Base-by-base conservation (phyloP, 2,329 filamentous ascomycete genomes). In the Ascochyta pisi region DNA sequence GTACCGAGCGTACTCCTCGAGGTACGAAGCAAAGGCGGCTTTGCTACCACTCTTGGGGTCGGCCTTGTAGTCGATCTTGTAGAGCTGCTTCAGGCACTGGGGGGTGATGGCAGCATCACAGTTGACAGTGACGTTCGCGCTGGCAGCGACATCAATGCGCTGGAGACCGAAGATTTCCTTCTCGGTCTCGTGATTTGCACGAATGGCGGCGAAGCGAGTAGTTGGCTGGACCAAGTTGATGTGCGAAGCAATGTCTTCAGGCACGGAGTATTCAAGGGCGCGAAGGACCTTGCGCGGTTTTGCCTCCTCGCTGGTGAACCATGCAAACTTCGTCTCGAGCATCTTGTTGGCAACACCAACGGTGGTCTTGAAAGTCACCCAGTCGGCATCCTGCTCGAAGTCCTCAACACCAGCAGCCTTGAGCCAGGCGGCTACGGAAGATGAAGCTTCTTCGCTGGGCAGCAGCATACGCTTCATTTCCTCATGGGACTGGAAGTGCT, bases 161-260 rank as follows among this genome's bases (percentile, higher is more conserved):
- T 54, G 51, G 31, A 66, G 58, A n/a, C 59, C 58, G 9, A 54
- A 41, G 12, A 67, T 60, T 26, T 68, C 65, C 34, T 53, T 58
- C 35, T 58, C 61, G 5, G 62, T 63, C 48, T 62, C 47, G 56
- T 65, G 56, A 33, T 60, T 58, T 9, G 65, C 59, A 13, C 61
- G 67, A 34, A 66, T 59, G 22, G 58, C 58, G 54, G 80, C 81
- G 60, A 84, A 83, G 50, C 78, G 80, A 33, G 78, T 82, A 0
- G 82, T 84, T 0, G 82, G 82, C 23, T 82, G 80, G 40, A 85
- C 78, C 15, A 82, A 69, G 50, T 82, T 77, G 62, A 82, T 76
- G 58, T 78, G 64, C 3, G 62, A 47, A 22, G 66, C 61, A 47
- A 82, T 60, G 13, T 75, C 63, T n/a, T 76, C 69, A 0, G 76